phyloP scores from a whole-genome alignment of 768 basidiomycete genomes.

The Epithele typhae region DNA sequence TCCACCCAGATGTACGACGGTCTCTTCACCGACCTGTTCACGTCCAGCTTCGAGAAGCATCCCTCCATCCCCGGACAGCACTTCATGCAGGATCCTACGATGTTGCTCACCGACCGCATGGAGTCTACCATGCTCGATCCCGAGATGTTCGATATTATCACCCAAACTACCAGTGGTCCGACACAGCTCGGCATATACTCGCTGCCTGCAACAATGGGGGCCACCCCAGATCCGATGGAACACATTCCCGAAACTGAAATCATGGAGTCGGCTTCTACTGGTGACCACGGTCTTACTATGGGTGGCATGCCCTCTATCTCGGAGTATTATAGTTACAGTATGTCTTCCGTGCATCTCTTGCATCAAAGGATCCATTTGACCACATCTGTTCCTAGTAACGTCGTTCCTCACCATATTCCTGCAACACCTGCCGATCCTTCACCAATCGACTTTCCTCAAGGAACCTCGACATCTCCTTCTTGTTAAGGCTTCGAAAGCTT shows the following conservation, averaged over 20 bases:
- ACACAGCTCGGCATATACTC: constrained; percentile 5
- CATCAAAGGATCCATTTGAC: background rate
- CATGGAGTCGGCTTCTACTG: background rate
- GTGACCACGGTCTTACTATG: background rate
- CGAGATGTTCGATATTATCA: too few relatives aligned
- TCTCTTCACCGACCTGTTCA: constrained; percentile 26
- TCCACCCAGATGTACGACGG: constrained; percentile 27
- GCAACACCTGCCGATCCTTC: constrained; percentile 50
- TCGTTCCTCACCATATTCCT: constrained; percentile 51
- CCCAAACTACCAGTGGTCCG: too few relatives aligned
- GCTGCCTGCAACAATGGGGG: background rate
- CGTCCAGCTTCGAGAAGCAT: constrained; percentile 12
- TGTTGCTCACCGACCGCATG: constrained; percentile 6
- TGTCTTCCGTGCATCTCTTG: constrained; percentile 22
- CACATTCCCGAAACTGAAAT: background rate
- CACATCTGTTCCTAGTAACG: constrained; percentile 32
- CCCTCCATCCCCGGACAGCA: constrained; percentile 8
- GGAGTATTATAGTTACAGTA: constrained; percentile 57
- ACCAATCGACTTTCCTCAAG: constrained; percentile 47
- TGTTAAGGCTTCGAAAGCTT: constrained; percentile 54
- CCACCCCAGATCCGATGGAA: background rate
- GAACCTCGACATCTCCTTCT: constrained; percentile 47
- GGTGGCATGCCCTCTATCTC: constrained; percentile 14
- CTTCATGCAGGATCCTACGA: constrained; percentile 7
- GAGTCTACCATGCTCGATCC: too few relatives aligned